A percentile compares a stretch with the other conserved stretches of the same genome.
Evolutionary conservation across 179 eudicot genomes (phyloP).

Genomic region (Gypsophila paniculata): DNA sequence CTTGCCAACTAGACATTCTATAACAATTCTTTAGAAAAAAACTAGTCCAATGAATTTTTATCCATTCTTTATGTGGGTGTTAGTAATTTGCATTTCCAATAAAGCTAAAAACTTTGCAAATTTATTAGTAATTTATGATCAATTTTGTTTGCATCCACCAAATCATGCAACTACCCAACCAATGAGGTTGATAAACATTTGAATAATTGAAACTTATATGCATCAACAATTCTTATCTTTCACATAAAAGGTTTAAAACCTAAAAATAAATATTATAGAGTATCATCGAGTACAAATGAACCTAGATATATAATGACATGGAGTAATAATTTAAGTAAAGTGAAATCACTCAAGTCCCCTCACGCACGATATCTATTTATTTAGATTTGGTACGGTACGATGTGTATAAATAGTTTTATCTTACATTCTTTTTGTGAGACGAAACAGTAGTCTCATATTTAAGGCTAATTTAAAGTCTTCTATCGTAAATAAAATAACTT

Average conservation of each 20-base stretch:
- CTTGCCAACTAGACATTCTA: background rate
- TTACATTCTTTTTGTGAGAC: too few species aligned
- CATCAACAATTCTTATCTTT: background rate
- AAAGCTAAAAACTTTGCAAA: background rate
- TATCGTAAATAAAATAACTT: too few species aligned
- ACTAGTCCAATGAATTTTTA: background rate
- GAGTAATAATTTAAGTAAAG: too few species aligned
- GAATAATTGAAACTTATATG: background rate
- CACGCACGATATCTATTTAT: too few species aligned
- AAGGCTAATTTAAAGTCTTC: too few species aligned
- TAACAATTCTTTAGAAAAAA: background rate
- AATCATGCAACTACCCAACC: background rate
- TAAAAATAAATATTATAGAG: too few species aligned
- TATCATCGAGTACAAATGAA: too few species aligned
- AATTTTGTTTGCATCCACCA: background rate
- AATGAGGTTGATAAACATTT: background rate
- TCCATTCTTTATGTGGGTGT: background rate
- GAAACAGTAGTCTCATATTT: too few species aligned
- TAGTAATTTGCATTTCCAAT: slow-evolving; percentile 2
- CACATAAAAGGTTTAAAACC: background rate
- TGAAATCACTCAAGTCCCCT: too few species aligned
- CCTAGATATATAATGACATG: background rate
- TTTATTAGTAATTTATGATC: background rate
- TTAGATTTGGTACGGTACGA: too few species aligned
- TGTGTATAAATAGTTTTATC: too few species aligned